phyloP scores from a whole-genome alignment of 495 filamentous ascomycete species.

The Aspergillus sclerotiicarbonarius region DNA sequence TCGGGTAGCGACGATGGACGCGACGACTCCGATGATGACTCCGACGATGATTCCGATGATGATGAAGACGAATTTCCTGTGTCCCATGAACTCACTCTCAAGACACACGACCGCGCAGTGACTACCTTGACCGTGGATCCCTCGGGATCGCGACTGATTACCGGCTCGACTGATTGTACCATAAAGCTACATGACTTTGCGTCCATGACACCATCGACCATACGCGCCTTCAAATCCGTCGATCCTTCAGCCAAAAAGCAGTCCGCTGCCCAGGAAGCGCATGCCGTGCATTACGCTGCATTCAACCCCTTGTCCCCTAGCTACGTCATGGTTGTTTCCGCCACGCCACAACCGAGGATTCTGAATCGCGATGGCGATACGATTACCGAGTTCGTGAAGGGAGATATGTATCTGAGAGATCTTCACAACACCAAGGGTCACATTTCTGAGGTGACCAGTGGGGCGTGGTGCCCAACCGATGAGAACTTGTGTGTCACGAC shows the following conservation, averaged over 20 bases:
- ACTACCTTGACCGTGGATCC: conserved; percentile 82
- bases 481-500: conserved; percentile 81
- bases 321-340: conserved; percentile 80
- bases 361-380: conserved; percentile 84
- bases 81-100: conserved; percentile 87
- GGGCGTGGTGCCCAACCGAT: conserved; percentile 84
- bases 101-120: conserved; percentile 86
- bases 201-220: conserved; percentile 89
- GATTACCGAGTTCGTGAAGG: conserved; percentile 85
- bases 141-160: conserved; percentile 79
- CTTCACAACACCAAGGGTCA: conserved; percentile 97
- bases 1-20: conserved; percentile 19
- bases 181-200: conserved; percentile 94
- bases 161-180: conserved; percentile 85
- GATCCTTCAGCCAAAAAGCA: conserved; percentile 79
- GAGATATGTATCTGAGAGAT: conserved; percentile 96
- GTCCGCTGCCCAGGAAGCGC: conserved; percentile 73
- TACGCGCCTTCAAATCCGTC: conserved; percentile 87
- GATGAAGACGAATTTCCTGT: conserved; percentile 90
- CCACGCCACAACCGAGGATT: conserved; percentile 84
- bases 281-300: conserved; percentile 77
- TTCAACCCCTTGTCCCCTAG: conserved; percentile 84
- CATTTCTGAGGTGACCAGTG: conserved; percentile 81
- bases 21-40: conserved; percentile 40
- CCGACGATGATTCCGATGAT: conserved; percentile 53